Percentiles rank a stretch among this genome's conserved stretches.
Evolutionary conservation across 2,329 filamentous ascomycete species (phyloP).

Genomic region (Knufia petricola): DNA sequence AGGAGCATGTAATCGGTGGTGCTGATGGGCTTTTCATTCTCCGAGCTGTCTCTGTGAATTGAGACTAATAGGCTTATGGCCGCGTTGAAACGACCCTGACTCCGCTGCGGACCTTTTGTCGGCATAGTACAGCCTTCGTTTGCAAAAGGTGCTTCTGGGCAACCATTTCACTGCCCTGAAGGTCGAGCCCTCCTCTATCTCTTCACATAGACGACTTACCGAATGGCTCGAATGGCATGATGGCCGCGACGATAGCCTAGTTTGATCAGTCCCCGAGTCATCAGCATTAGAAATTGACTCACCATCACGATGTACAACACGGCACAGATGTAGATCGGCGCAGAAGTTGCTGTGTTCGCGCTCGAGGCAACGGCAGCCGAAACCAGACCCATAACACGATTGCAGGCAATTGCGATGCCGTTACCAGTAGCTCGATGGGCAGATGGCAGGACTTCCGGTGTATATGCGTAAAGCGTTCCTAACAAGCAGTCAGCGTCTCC

Average conservation of each 20-base stretch:
- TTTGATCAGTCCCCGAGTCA: background rate
- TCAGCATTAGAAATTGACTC: constrained; percentile 3
- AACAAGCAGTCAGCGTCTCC: too few species aligned
- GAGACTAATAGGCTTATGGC: background rate
- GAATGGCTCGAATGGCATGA: constrained; percentile 22
- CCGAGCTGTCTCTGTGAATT: background rate
- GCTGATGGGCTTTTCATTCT: background rate
- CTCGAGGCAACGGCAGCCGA: constrained; percentile 45
- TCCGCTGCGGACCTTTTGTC: background rate
- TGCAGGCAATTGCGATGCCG: constrained; percentile 60
- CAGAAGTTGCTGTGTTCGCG: constrained; percentile 25
- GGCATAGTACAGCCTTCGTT: background rate
- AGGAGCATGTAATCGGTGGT: too few species aligned
- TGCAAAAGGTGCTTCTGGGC: background rate
- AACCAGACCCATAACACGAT: constrained; percentile 65
- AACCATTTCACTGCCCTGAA: background rate
- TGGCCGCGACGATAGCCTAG: constrained; percentile 16
- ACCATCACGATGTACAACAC: constrained; percentile 31
- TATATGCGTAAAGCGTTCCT: constrained; percentile 69
- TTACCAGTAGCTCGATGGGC: constrained; percentile 68
- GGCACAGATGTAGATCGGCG: constrained; percentile 31
- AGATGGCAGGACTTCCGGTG: constrained; percentile 57
- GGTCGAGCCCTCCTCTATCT: background rate
- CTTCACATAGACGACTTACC: constrained; percentile 21
- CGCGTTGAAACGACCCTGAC: background rate